These are phyloP conservation scores for Microsporum canis DNA, from an alignment of 2,329 filamentous ascomycete genomes.

Conservation along the genomic window DNA sequence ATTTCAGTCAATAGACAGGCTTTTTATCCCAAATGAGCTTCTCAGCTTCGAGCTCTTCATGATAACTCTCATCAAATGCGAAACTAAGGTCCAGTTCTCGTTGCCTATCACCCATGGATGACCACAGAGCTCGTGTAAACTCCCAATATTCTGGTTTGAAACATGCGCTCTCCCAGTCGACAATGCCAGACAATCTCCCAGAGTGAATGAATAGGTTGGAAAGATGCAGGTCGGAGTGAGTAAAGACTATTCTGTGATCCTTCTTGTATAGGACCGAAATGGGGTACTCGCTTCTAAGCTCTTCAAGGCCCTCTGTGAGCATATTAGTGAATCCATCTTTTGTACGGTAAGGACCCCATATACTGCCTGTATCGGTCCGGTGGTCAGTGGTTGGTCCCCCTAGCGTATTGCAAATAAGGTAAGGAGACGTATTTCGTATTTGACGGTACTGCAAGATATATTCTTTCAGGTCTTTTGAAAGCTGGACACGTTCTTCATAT, in stretches of 20 bases:
- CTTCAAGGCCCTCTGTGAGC: background rate
- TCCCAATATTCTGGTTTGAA: conserved; percentile 15
- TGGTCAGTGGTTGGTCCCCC: conserved; percentile 12
- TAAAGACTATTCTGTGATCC: conserved; percentile 10
- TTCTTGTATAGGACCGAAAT: conserved; percentile 7
- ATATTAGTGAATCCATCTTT: conserved; percentile 9
- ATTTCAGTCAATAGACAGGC: conserved; percentile 1
- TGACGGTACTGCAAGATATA: conserved; percentile 10
- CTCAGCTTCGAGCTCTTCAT: conserved; percentile 10
- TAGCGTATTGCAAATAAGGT: conserved; percentile 10
- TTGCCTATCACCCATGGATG: conserved; percentile 2
- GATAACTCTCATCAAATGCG: conserved; percentile 10
- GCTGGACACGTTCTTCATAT: conserved; percentile 12
- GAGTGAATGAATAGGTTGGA: conserved; percentile 10
- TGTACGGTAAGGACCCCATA: conserved; percentile 9
- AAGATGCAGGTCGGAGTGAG: conserved; percentile 11
- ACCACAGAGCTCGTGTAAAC: conserved; percentile 10
- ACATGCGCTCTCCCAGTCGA: conserved; percentile 13
- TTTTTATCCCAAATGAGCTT: conserved; percentile 3
- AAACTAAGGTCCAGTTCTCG: background rate
- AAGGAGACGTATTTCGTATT: conserved; percentile 7
- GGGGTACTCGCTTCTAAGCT: background rate
- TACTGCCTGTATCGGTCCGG: background rate
- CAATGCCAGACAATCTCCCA: conserved; percentile 8
- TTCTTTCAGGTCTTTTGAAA: conserved; percentile 10